Conservation (phyloP, 2,329 filamentous ascomycete species). For the Scorias spongiosa region DNA sequence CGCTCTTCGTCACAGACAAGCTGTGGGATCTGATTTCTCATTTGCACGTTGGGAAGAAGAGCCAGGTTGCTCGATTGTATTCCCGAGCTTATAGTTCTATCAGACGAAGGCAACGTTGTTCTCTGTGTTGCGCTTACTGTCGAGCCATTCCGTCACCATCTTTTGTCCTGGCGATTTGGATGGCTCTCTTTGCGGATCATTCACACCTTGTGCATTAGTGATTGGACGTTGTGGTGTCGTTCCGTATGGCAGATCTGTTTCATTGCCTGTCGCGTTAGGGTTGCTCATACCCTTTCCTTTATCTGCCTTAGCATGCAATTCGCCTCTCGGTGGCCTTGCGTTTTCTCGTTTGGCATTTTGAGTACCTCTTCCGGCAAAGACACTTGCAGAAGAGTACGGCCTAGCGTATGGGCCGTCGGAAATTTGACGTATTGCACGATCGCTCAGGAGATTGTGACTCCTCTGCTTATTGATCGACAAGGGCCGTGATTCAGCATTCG, state of each 20-base stretch:
- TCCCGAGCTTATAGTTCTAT: too few relatives aligned
- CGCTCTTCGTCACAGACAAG: too few relatives aligned
- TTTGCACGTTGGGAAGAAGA: too few relatives aligned
- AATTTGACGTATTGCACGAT: conserved; percentile 18
- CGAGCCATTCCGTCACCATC: conserved; percentile 16
- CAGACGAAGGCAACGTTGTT: background rate
- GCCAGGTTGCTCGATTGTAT: too few relatives aligned
- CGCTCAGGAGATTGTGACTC: conserved; percentile 11
- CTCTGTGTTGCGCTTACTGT: conserved; percentile 10
- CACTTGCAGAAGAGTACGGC: background rate
- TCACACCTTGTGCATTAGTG: background rate
- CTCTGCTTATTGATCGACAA: conserved; percentile 10
- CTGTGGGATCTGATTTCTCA: too few relatives aligned
- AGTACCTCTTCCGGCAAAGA: too few relatives aligned
- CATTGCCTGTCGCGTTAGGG: conserved; percentile 4
- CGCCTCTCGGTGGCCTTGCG: conserved; percentile 5
- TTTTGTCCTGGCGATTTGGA: conserved; percentile 13
- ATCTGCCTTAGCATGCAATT: conserved; percentile 1
- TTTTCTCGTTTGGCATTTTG: too few relatives aligned
- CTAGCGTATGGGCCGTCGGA: conserved; percentile 19
- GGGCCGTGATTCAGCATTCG: conserved; percentile 7
- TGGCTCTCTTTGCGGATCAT: conserved; percentile 3
- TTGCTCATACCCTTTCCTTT: conserved; percentile 4
- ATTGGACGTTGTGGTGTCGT: background rate
- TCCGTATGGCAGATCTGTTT: conserved; percentile 2